Evolutionary conservation across 2,329 filamentous ascomycete genomes (phyloP).

Genomic region (Ophiostoma montium): DNA sequence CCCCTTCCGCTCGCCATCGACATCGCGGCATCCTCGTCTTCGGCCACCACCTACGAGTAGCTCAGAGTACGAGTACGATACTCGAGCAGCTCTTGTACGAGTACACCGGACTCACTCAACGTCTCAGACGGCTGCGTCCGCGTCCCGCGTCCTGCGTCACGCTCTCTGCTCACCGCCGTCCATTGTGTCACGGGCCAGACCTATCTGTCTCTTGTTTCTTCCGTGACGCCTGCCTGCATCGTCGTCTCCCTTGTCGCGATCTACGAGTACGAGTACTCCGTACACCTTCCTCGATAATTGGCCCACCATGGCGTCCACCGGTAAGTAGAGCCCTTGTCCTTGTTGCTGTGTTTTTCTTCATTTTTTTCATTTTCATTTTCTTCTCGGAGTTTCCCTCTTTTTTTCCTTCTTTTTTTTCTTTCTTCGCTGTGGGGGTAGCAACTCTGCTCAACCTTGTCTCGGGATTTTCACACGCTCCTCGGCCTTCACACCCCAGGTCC

Average conservation of each 20-base stretch:
- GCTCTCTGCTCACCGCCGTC: background rate
- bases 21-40: no score
- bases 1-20: no score
- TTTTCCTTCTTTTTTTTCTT: background rate
- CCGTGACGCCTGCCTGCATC: no score
- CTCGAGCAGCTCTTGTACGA: no score
- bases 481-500: background rate
- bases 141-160: background rate
- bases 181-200: background rate
- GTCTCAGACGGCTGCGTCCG: background rate
- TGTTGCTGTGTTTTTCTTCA: background rate
- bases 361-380: background rate
- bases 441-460: conserved; percentile 7
- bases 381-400: background rate
- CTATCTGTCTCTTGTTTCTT: no score
- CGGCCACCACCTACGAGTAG: no score
- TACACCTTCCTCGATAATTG: background rate
- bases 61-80: no score
- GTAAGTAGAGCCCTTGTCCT: background rate
- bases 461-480: background rate
- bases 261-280: no score
- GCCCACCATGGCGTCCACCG: background rate
- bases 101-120: background rate
- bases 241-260: no score
- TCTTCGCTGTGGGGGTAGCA: no score